Percentiles rank a stretch among this genome's conserved stretches.
Evolutionary conservation across 2,329 filamentous ascomycete species (phyloP).

Genomic region (Fusarium papillatum): DNA sequence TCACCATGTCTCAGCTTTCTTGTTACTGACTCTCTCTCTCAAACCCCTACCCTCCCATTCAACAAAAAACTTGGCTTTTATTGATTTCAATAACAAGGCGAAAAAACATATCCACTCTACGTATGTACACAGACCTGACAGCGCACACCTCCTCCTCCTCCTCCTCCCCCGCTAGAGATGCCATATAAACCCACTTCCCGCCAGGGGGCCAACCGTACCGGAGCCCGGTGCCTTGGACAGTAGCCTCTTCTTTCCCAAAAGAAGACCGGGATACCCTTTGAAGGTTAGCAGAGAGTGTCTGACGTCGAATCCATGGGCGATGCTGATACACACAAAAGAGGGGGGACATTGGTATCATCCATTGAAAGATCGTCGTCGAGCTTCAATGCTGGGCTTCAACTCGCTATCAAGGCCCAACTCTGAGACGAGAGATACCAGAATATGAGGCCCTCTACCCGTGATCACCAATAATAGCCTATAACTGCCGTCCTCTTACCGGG

Average conservation of each 20-base stretch:
- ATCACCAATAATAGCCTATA: slow-evolving; percentile 2
- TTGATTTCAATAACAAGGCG: slow-evolving; percentile 6
- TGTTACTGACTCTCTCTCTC: not conserved
- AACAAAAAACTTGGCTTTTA: not conserved
- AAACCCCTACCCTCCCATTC: not conserved
- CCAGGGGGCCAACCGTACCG: slow-evolving; percentile 25
- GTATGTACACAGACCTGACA: slow-evolving; percentile 17
- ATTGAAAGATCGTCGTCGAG: not conserved
- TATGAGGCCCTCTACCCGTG: not conserved
- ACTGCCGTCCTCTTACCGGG: not conserved
- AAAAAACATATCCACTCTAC: slow-evolving; percentile 6
- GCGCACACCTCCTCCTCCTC: slow-evolving; percentile 23
- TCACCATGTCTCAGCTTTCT: not conserved
- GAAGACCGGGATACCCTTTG: slow-evolving; percentile 25
- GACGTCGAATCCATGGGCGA: not conserved
- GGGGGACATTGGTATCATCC: not conserved
- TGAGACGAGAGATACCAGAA: not conserved
- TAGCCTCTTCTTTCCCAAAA: not conserved
- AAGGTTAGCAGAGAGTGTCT: not conserved
- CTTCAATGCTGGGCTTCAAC: not conserved
- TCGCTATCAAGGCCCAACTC: not conserved
- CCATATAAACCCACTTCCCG: slow-evolving; percentile 23
- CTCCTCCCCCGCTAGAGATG: slow-evolving; percentile 1
- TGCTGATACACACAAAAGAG: not conserved
- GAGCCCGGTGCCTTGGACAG: slow-evolving; percentile 10